phyloP scores from a whole-genome alignment of 2,329 filamentous ascomycete species.

The Lecanosticta acicola region DNA sequence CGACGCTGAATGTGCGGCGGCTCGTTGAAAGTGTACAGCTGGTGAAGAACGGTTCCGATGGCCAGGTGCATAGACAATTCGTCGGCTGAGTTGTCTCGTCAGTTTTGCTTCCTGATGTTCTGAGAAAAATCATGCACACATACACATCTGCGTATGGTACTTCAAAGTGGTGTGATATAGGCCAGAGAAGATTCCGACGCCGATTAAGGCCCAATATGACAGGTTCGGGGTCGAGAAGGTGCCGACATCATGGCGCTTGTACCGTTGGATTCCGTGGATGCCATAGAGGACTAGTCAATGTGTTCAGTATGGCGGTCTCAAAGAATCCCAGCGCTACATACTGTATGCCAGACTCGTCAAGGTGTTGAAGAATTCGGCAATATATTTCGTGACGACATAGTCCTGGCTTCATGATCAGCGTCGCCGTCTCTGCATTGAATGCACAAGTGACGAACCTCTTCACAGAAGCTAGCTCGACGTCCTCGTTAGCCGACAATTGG shows the following conservation, averaged over 20 bases:
- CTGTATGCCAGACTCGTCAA: slow-evolving; percentile 24
- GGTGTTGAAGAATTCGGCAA: slow-evolving; percentile 28
- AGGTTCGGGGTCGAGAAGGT: slow-evolving; percentile 20
- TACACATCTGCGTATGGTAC: slow-evolving; percentile 26
- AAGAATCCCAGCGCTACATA: slow-evolving; percentile 1
- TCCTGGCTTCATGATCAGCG: slow-evolving; percentile 11
- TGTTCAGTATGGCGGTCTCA: background rate
- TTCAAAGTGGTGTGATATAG: slow-evolving; percentile 25
- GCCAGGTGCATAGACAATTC: slow-evolving; percentile 28
- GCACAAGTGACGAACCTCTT: too few relatives aligned
- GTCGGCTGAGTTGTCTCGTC: slow-evolving; percentile 8
- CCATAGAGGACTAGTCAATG: slow-evolving; percentile 21
- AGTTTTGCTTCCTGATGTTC: background rate
- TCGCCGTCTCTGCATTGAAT: too few relatives aligned
- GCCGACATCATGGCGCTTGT: slow-evolving; percentile 18
- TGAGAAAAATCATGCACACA: background rate
- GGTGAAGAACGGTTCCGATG: slow-evolving; percentile 22
- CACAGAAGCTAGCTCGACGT: slow-evolving; percentile 14
- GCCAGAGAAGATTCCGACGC: slow-evolving; percentile 23
- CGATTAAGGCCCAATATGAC: slow-evolving; percentile 24
- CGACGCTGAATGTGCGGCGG: slow-evolving; percentile 18
- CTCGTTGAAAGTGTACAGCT: slow-evolving; percentile 24
- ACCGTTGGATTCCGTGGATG: slow-evolving; percentile 23
- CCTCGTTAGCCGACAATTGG: background rate
- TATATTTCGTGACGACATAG: slow-evolving; percentile 21